Evolutionary conservation across 345 rosid genomes (phyloP).

Genomic region (Syzygium oleosum): DNA sequence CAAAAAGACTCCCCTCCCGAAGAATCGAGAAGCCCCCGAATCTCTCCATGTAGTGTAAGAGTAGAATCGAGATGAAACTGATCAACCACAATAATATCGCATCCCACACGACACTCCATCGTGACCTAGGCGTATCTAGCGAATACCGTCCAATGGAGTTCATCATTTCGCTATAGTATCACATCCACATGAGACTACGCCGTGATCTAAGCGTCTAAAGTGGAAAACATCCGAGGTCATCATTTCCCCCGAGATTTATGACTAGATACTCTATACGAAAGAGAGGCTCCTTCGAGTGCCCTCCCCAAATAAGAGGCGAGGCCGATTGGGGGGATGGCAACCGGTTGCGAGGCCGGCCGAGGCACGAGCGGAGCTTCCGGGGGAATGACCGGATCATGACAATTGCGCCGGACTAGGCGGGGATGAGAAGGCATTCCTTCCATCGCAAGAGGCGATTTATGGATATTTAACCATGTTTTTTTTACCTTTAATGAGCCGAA

Average conservation of each 20-base stretch:
- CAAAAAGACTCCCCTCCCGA: neutral
- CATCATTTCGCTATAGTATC: neutral
- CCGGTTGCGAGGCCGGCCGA: neutral
- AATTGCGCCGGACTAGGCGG: neutral
- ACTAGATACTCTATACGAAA: neutral
- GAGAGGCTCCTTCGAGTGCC: neutral
- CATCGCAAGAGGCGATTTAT: neutral
- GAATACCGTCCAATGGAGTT: neutral
- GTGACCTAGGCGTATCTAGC: neutral
- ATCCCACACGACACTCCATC: neutral
- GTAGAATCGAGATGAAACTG: neutral
- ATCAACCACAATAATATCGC: neutral
- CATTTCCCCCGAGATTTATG: neutral
- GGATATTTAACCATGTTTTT: neutral
- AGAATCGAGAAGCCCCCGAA: neutral
- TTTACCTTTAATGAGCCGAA: neutral
- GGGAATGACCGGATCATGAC: neutral
- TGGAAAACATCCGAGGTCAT: neutral
- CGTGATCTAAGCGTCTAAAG: neutral
- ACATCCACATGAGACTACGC: neutral
- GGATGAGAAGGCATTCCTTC: neutral
- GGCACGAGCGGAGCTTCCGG: neutral
- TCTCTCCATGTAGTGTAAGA: neutral
- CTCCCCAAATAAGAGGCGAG: neutral
- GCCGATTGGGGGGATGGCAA: neutral